These are phyloP conservation scores for Lachnellula willkommii DNA, from an alignment of 2,329 filamentous ascomycete species.

Conservation along the genomic window DNA sequence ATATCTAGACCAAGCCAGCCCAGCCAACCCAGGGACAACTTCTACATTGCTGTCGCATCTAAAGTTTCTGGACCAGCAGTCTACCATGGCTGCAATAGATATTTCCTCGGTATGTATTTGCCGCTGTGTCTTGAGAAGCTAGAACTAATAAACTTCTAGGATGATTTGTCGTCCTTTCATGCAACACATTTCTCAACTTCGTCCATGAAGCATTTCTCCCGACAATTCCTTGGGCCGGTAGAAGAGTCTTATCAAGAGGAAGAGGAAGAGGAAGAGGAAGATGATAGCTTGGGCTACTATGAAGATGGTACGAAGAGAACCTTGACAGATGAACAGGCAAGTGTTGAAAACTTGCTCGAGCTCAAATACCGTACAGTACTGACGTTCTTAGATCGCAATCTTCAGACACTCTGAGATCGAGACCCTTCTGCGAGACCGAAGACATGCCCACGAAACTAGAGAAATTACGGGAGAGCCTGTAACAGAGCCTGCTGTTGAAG, in stretches of 20 bases:
- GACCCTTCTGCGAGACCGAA: slow-evolving; percentile 53
- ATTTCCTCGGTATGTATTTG: slow-evolving; percentile 35
- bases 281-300: slow-evolving; percentile 76
- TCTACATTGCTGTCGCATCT: too few species aligned
- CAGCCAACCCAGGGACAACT: too few species aligned
- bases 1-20: background rate
- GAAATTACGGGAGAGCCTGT: slow-evolving; percentile 2
- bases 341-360: background rate
- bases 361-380: background rate
- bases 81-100: slow-evolving; percentile 29
- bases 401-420: slow-evolving; percentile 88
- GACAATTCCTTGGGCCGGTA: slow-evolving; percentile 42
- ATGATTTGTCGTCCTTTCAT: slow-evolving; percentile 28
- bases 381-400: slow-evolving; percentile 61
- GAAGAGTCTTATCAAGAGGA: slow-evolving; percentile 40
- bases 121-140: background rate
- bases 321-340: slow-evolving; percentile 67
- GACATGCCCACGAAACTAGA: slow-evolving; percentile 25
- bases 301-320: slow-evolving; percentile 81
- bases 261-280: slow-evolving; percentile 38
- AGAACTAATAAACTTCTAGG: slow-evolving; percentile 17
- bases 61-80: background rate
- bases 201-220: slow-evolving; percentile 51
- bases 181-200: slow-evolving; percentile 23
- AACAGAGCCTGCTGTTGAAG: background rate